phyloP scores from a whole-genome alignment of 2,329 filamentous ascomycete species.

The Arthrobotrys conoides region DNA sequence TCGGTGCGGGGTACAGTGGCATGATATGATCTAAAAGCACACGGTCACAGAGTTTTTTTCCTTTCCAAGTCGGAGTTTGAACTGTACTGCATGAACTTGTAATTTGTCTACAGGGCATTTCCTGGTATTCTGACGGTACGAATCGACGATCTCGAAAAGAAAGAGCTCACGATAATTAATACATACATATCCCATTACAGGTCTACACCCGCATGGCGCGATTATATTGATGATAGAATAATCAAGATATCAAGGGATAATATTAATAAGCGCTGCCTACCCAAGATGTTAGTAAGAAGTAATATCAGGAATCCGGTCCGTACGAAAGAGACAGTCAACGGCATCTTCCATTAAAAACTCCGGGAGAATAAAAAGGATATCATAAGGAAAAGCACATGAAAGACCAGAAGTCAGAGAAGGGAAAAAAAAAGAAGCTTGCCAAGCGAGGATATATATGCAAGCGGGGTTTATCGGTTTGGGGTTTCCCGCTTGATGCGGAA shows the following conservation, averaged over 20 bases:
- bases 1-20: conserved; percentile 18
- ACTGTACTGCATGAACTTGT: neutral
- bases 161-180: conserved; percentile 2
- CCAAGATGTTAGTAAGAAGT: neutral
- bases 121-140: neutral
- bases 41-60: conserved; percentile 8
- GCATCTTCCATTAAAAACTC: neutral
- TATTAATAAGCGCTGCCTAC: neutral
- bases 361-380: neutral
- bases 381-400: conserved; percentile 7
- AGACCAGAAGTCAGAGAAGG: neutral
- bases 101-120: neutral
- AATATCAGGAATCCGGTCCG: neutral
- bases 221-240: neutral
- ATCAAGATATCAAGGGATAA: neutral
- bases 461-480: conserved; percentile 11
- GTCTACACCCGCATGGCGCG: too few relatives aligned
- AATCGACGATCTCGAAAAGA: neutral
- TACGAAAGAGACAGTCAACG: neutral
- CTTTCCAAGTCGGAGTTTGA: too few relatives aligned
- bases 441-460: conserved; percentile 8
- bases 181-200: too few relatives aligned
- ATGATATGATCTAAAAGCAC: conserved; percentile 11
- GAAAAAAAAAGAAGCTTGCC: neutral
- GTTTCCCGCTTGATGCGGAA: conserved; percentile 16